Conservation (phyloP, 2,329 filamentous ascomycete genomes). For the Epichloe baconii region DNA sequence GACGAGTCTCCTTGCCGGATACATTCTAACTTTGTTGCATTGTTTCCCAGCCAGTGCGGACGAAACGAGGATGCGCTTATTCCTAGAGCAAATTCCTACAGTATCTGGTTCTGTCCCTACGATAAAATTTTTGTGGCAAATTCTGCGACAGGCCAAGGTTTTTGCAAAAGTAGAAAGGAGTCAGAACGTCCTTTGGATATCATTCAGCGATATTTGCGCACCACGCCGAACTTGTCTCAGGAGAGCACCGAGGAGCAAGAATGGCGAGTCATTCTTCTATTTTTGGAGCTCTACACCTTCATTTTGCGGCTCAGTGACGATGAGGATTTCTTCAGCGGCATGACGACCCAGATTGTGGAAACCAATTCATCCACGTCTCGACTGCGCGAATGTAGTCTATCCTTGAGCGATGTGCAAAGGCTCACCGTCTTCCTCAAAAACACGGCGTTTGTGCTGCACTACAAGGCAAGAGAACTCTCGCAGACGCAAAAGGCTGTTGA, state of each 20-base stretch:
- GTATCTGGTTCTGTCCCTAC: conserved; percentile 42
- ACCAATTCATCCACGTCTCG: conserved; percentile 30
- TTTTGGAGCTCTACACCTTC: conserved; percentile 89
- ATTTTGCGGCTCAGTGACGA: conserved; percentile 88
- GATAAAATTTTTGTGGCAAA: conserved; percentile 67
- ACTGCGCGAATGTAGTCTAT: conserved; percentile 52
- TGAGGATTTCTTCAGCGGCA: conserved; percentile 73
- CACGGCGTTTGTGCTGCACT: conserved; percentile 77
- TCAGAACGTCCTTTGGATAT: conserved; percentile 17
- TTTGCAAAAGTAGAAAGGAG: conserved; percentile 19
- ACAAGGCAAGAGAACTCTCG: conserved; percentile 55
- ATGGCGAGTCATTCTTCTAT: conserved; percentile 81
- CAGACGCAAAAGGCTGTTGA: conserved; percentile 14
- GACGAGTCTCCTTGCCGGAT: conserved; percentile 64
- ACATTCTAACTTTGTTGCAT: conserved; percentile 70
- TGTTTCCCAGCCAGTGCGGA: conserved; percentile 74
- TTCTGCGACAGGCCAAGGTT: conserved; percentile 31
- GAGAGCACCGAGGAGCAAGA: conserved; percentile 34
- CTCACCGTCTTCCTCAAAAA: conserved; percentile 83
- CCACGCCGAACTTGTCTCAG: conserved; percentile 14
- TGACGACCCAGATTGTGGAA: conserved; percentile 27
- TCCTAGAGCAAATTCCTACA: conserved; percentile 37
- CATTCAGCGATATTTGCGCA: conserved; percentile 19
- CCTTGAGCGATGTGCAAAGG: conserved; percentile 54
- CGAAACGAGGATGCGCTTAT: conserved; percentile 90